Conservation (phyloP, 176 grass and related monocot genomes). For the Rhynchospora pubera region DNA sequence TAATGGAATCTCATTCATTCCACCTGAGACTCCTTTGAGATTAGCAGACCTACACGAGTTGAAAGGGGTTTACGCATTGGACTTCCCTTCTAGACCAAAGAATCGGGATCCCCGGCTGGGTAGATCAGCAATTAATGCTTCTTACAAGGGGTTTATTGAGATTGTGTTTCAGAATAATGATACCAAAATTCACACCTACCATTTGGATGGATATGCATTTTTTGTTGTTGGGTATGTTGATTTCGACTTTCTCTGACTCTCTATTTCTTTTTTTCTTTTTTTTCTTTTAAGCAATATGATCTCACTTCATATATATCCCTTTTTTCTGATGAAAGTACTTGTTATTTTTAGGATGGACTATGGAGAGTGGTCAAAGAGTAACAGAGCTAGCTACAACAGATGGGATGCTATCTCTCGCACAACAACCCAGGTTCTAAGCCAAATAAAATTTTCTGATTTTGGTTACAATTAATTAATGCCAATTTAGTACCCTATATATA, state of each 20-base stretch:
- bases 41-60: constrained; percentile 59
- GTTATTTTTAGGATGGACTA: constrained; percentile 67
- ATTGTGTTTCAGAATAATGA: constrained; percentile 92
- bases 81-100: constrained; percentile 60
- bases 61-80: constrained; percentile 50
- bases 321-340: background rate
- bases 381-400: constrained; percentile 55
- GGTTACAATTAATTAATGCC: background rate
- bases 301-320: background rate
- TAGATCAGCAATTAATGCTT: constrained; percentile 51
- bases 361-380: constrained; percentile 64
- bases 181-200: constrained; percentile 71
- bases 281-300: background rate
- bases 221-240: constrained; percentile 83
- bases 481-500: background rate
- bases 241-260: background rate
- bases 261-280: background rate
- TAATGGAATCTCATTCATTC: constrained; percentile 60
- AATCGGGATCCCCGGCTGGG: constrained; percentile 33
- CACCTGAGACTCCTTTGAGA: constrained; percentile 71
- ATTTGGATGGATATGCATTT: constrained; percentile 90
- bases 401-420: constrained; percentile 68
- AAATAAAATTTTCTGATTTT: background rate
- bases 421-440: constrained; percentile 62
- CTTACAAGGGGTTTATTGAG: constrained; percentile 92